Conservation (phyloP, 108 stramenopile genomes). For the Cyclotella kingstonii region DNA sequence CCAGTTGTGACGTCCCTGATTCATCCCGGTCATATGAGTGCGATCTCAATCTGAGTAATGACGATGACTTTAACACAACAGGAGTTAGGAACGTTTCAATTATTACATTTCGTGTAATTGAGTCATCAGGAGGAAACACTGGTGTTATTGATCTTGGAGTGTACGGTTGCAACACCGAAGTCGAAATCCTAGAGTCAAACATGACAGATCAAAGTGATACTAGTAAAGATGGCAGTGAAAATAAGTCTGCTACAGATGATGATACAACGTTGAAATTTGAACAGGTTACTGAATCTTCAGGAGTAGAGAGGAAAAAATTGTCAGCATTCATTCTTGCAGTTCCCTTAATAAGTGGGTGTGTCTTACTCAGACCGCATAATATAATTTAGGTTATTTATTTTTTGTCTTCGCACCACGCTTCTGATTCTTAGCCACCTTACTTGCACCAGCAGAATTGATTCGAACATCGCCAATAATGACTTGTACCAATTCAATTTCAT, state of each 20-base stretch:
- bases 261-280: too few species aligned
- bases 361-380: not conserved
- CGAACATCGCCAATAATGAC: slow-evolving; percentile 78
- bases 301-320: too few species aligned
- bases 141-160: slow-evolving; percentile 12
- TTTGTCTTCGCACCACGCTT: slow-evolving; percentile 44
- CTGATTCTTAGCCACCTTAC: slow-evolving; percentile 62
- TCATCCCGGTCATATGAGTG: slow-evolving; percentile 8
- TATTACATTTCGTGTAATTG: slow-evolving; percentile 10
- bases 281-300: too few species aligned
- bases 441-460: slow-evolving; percentile 79
- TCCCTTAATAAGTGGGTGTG: too few species aligned
- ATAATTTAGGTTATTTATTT: slow-evolving; percentile 23
- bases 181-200: not conserved
- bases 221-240: too few species aligned
- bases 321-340: too few species aligned
- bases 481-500: slow-evolving; percentile 85
- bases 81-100: slow-evolving; percentile 10
- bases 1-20: slow-evolving; percentile 11
- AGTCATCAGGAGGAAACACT: slow-evolving; percentile 16
- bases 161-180: slow-evolving; percentile 10
- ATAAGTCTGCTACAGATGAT: too few species aligned
- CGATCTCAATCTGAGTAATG: slow-evolving; percentile 6
- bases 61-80: not conserved
- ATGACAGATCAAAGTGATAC: not conserved